Evolutionary conservation across 192 early-diverging fungal genomes (phyloP).

Genomic region (Coemansia sp.): DNA sequence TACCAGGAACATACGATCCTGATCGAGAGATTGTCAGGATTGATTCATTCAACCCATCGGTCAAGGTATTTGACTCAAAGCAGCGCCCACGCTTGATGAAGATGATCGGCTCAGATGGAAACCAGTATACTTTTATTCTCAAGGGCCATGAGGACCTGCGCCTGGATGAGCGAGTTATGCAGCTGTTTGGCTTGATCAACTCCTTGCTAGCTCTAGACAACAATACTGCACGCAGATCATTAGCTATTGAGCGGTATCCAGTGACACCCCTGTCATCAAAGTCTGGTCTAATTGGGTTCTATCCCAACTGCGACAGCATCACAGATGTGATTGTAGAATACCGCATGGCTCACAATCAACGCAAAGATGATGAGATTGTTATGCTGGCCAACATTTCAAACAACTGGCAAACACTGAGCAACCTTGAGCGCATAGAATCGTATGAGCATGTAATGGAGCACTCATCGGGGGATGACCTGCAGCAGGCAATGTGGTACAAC

Average conservation of each 20-base stretch:
- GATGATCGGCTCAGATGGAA: slow-evolving; percentile 82
- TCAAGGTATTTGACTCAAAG: slow-evolving; percentile 86
- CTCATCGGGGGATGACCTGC: slow-evolving; percentile 88
- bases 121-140: slow-evolving; percentile 81
- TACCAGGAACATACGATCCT: slow-evolving; percentile 84
- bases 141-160: slow-evolving; percentile 97
- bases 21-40: slow-evolving; percentile 81
- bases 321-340: slow-evolving; percentile 83
- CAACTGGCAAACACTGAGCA: slow-evolving; percentile 81
- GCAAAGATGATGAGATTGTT: slow-evolving; percentile 84
- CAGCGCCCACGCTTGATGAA: slow-evolving; percentile 84
- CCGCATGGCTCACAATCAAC: slow-evolving; percentile 72
- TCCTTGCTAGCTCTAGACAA: slow-evolving; percentile 76
- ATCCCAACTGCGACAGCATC: slow-evolving; percentile 85
- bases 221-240: slow-evolving; percentile 86
- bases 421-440: slow-evolving; percentile 91
- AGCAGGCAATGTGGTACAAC: slow-evolving; percentile 90
- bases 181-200: slow-evolving; percentile 95
- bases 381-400: slow-evolving; percentile 85
- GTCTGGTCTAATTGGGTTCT: slow-evolving; percentile 92
- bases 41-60: slow-evolving; percentile 69
- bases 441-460: slow-evolving; percentile 90
- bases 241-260: slow-evolving; percentile 86
- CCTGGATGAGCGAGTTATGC: slow-evolving; percentile 98
- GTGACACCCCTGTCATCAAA: slow-evolving; percentile 93